Base-by-base conservation (phyloP, 352 stramenopile genomes). In the Globisporangium okanoganense region DNA sequence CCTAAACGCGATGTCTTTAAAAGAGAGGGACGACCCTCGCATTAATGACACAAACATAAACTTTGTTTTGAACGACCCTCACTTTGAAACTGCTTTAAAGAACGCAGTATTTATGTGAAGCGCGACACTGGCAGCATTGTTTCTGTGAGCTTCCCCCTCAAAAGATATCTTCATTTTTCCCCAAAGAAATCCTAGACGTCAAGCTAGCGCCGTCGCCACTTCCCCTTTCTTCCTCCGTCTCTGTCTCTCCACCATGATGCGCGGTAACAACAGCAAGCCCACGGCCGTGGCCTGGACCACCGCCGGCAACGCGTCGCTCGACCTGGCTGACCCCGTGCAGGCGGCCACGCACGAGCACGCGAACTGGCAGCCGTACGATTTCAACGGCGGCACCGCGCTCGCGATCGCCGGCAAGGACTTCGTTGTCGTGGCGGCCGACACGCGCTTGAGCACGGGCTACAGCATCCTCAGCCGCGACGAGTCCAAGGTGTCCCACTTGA, bases 371-470 rank as follows among this genome's bases (percentile, higher is more conserved):
- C 85, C 85, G 35, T 94, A 94, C 56, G 85, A 94, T 70, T 94
- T 94, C 55, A 94, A 94, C 68, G 85, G 82, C 61, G 85, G 85
- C 66, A 94, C 85, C 27, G 75, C 90, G 60, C 72, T 98, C 51
- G 96, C 94, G 14, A 98, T 99, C 67, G 87, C 94, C 22, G 97
- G 97, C 67, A 69, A 85, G 22, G 95, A 99, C 75, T 99, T 98
- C 67, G 95, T 96, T 2, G 92, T 99, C 24, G 76, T 99, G 35
- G 97, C 96, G 9, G 95, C 84, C 6, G 96, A 99, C 75, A 99
- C 97, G 24, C 88, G 97, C 31, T 78, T 99, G 58, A 97, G 82
- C 69, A 97, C 88, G 62, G 97, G 97, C 38, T 99, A 99, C 79
- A 95, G 90, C 65, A 99, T 99, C 71, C 69, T 99, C 36, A 98